Evolutionary conservation across 164 flowering plant genomes (phyloP).

Genomic region (Piper longum): DNA sequence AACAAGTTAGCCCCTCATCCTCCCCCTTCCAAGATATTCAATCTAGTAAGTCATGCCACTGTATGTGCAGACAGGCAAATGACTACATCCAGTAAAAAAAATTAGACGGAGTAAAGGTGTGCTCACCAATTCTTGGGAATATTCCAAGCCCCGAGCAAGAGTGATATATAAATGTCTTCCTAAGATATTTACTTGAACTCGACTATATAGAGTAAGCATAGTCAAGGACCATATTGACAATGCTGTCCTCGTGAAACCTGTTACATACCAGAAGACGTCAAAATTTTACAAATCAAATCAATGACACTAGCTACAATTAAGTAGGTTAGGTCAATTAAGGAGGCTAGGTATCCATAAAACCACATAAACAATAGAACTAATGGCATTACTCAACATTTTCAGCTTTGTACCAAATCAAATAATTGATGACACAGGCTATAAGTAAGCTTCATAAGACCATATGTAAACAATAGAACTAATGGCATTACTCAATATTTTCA

Average conservation of each 20-base stretch:
- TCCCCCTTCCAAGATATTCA: no score
- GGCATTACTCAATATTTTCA: constrained; percentile 64
- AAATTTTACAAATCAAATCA: not conserved
- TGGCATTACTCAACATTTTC: constrained; percentile 56
- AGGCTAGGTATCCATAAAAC: no score
- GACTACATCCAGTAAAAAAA: not conserved
- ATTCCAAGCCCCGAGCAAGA: constrained; percentile 60
- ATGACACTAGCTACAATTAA: not conserved
- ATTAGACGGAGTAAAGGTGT: not conserved
- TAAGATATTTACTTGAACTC: constrained; percentile 83
- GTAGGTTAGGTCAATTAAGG: not conserved
- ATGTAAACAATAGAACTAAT: not conserved
- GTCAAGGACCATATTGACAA: constrained; percentile 73
- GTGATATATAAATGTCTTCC: constrained; percentile 90
- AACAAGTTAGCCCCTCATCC: no score
- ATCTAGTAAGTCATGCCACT: no score
- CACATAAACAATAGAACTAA: not conserved
- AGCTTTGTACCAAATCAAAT: constrained; percentile 16
- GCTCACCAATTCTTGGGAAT: constrained; percentile 38
- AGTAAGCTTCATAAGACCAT: no score
- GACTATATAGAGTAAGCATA: constrained; percentile 54
- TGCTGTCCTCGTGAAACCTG: constrained; percentile 78
- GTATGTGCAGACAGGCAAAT: not conserved
- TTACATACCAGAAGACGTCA: not conserved
- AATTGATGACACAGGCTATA: not conserved